A percentile compares a stretch with the other conserved stretches of the same genome.
phyloP scores from a whole-genome alignment of 345 rosid genomes.

The Sisymbrium altissimum region DNA sequence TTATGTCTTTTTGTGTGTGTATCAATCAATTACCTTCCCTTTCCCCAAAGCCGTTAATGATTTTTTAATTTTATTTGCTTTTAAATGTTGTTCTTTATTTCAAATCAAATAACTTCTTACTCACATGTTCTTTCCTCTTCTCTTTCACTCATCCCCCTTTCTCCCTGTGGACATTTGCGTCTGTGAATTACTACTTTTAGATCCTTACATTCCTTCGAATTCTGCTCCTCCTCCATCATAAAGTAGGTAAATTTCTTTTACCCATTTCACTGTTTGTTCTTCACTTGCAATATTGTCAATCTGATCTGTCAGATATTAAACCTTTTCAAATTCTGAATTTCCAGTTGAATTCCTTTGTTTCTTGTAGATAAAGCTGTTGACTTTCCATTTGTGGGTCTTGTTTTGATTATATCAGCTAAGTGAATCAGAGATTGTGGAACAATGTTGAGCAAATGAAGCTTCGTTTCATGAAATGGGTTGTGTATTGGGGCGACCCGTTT shows the following conservation, averaged over 20 bases:
- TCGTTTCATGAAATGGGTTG: constrained; percentile 14
- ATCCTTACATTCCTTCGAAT: not conserved
- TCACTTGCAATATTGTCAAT: not conserved
- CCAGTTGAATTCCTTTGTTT: not conserved
- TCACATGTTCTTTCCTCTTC: not conserved
- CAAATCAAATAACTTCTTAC: not conserved
- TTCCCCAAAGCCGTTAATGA: not conserved
- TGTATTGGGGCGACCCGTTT: constrained; percentile 16
- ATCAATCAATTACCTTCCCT: not conserved
- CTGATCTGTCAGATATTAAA: not conserved
- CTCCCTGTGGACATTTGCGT: not conserved
- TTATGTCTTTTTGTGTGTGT: not conserved
- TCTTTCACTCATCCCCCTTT: not conserved
- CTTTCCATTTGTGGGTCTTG: not conserved
- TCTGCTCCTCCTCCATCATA: not conserved
- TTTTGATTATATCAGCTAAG: not conserved
- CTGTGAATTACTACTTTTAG: not conserved
- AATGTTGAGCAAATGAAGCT: constrained; percentile 3
- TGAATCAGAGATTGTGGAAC: not conserved
- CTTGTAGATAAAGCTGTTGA: not conserved
- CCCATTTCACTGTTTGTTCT: not conserved
- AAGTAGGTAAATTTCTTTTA: not conserved
- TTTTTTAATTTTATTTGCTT: not conserved
- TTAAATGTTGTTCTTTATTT: not conserved
- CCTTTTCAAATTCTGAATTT: not conserved